Base-by-base conservation (phyloP, 192 early-diverging fungal species). In the Linderina pennispora region DNA sequence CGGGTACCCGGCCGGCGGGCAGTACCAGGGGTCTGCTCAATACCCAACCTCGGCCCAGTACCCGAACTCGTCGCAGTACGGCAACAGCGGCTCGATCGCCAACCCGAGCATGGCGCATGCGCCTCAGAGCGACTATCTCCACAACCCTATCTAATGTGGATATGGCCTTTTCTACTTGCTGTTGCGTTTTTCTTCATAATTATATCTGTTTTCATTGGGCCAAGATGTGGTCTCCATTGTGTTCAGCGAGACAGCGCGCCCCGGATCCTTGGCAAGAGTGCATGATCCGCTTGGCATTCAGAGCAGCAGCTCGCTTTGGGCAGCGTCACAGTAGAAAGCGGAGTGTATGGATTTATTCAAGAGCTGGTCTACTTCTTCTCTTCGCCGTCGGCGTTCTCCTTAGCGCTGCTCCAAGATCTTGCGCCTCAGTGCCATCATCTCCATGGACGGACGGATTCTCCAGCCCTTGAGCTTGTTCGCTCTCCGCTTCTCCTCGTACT, bases 381-480 rank as follows among this genome's bases (percentile, higher is more conserved):
- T n/a, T n/a, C n/a, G n/a, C n/a, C n/a, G n/a, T n/a, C n/a, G n/a
- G n/a, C n/a, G 5, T 42, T 32, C 21, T 32, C 13, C 25, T 37
- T 13, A 8, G 37, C 43, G 56, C 15, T 21, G 31, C 31, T 43
- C 48, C 10, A 38, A 17, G 24, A 60, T 23, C 50, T 60, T 24
- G 37, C 36, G 26, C 38, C 49, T 36, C 19, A 58, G 33, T 2
- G 33, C 41, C n/a, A 36, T 45, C 52, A 56, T 44, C 36, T 58
- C 52, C 3, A 39, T 43, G 3, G 65, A 34, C 17, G 45, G 48
- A 22, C 53, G 55, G 18, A 55, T 58, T n/a, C 59, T 45, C 67
- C 67, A 76, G 14, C 74, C 74, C 52, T 58, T 58, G 35, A 72
- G 53, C 56, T 60, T 60, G 39, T 55, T 62, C 2, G 26, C 45